Conservation (phyloP, 2,329 filamentous ascomycete genomes). For the Fusarium albidum region DNA sequence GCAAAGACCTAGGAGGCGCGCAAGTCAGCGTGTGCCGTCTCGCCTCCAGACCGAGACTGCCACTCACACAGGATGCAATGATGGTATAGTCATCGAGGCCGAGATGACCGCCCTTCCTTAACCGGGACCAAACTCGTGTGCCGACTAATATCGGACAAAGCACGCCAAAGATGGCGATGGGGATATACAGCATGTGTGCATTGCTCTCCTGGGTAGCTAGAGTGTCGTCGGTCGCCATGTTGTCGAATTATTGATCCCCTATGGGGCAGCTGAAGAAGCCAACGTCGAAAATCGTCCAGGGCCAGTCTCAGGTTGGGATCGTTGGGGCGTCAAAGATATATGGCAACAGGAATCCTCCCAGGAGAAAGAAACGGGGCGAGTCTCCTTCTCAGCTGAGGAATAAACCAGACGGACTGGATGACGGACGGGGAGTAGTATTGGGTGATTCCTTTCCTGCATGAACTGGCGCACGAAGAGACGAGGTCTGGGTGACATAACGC, state of each 20-base stretch:
- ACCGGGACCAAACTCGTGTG: constrained; percentile 32
- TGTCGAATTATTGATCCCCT: constrained; percentile 16
- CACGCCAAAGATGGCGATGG: constrained; percentile 35
- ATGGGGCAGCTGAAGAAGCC: constrained; percentile 4
- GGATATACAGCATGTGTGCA: constrained; percentile 38
- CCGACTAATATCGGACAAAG: constrained; percentile 33
- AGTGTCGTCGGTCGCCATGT: constrained; percentile 15
- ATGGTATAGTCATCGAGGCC: constrained; percentile 36
- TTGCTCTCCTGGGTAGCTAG: constrained; percentile 29
- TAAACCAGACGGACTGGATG: neutral
- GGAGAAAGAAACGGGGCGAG: neutral
- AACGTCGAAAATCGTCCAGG: constrained; percentile 16
- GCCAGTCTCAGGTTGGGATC: constrained; percentile 14
- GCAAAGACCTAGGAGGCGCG: constrained; percentile 16
- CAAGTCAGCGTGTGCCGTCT: neutral
- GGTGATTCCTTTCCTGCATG: constrained; percentile 7
- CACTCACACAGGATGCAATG: constrained; percentile 30
- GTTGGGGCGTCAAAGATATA: constrained; percentile 27
- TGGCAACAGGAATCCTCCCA: constrained; percentile 11
- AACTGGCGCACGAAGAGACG: constrained; percentile 1
- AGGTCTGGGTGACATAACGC: constrained; percentile 20
- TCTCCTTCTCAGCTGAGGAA: constrained; percentile 7
- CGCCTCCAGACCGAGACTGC: neutral
- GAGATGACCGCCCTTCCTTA: constrained; percentile 29
- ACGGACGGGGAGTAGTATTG: neutral